A percentile compares a stretch with the other conserved stretches of the same genome.
These are phyloP conservation scores for Rhizopus arrhizus DNA, from an alignment of 371 early-diverging fungal genomes.

Conservation along the genomic window DNA sequence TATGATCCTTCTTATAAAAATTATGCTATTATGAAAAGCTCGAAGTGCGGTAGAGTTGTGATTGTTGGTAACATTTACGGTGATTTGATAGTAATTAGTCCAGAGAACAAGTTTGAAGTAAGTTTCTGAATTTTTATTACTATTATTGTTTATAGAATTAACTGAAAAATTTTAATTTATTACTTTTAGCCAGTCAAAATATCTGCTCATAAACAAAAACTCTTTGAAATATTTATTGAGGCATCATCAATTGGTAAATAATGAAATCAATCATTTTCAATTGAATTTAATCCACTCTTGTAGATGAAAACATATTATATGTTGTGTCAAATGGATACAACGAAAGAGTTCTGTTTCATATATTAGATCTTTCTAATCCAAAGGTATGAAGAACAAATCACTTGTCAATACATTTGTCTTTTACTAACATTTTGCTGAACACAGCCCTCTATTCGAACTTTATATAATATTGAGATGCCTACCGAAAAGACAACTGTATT, in stretches of 20 bases:
- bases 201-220: constrained; percentile 44
- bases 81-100: constrained; percentile 56
- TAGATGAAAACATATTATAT: constrained; percentile 43
- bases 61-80: constrained; percentile 64
- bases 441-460: constrained; percentile 42
- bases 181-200: neutral
- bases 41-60: constrained; percentile 59
- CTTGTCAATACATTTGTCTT: neutral
- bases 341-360: constrained; percentile 43
- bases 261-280: neutral
- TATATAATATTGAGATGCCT: constrained; percentile 53
- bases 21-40: constrained; percentile 63
- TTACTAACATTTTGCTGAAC: neutral
- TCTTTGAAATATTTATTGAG: constrained; percentile 53
- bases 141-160: neutral
- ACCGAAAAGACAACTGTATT: constrained; percentile 52
- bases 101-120: constrained; percentile 50
- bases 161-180: neutral
- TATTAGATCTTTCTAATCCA: constrained; percentile 27
- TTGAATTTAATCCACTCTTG: neutral
- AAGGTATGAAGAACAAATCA: constrained; percentile 17
- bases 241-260: constrained; percentile 20
- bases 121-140: neutral
- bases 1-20: constrained; percentile 25
- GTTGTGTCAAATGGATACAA: constrained; percentile 49